phyloP scores from a whole-genome alignment of 2,329 filamentous ascomycete species.

The Remersonia thermophila region DNA sequence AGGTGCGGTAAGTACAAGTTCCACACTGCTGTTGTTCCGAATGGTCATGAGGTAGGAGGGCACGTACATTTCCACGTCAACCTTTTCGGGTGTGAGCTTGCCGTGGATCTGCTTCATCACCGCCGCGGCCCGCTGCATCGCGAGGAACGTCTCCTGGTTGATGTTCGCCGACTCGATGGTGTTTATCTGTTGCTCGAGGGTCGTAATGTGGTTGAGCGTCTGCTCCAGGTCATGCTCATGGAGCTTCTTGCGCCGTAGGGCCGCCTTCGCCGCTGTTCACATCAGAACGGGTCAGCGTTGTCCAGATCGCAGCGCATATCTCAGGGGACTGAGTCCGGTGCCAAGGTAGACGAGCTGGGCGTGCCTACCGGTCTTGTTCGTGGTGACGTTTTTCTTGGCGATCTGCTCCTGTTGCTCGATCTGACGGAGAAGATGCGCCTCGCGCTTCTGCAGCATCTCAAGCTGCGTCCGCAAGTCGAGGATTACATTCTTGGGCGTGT shows the following conservation, averaged over 20 bases:
- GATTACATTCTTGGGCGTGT: constrained; percentile 94
- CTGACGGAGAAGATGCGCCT: constrained; percentile 80
- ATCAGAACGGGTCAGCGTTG: constrained; percentile 8
- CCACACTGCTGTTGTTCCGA: not conserved
- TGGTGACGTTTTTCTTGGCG: constrained; percentile 74
- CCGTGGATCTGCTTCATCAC: constrained; percentile 93
- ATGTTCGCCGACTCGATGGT: constrained; percentile 97
- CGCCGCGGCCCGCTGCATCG: constrained; percentile 80
- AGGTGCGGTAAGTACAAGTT: too few species aligned
- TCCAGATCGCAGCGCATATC: too few species aligned
- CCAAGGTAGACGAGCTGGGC: too few species aligned
- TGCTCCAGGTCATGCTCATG: constrained; percentile 88
- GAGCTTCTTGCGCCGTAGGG: constrained; percentile 85
- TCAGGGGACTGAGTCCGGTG: too few species aligned
- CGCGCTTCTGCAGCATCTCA: constrained; percentile 95
- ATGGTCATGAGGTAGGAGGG: too few species aligned
- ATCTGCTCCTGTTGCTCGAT: constrained; percentile 86
- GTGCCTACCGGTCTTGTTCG: constrained; percentile 88
- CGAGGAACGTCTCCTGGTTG: constrained; percentile 88
- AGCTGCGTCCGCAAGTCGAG: constrained; percentile 75
- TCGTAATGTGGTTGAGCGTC: constrained; percentile 78
- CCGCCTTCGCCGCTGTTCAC: constrained; percentile 68
- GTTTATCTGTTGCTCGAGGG: constrained; percentile 90
- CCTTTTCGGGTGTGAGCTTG: constrained; percentile 83
- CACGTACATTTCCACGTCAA: constrained; percentile 85